These are phyloP conservation scores for Solanum pennellii DNA, from an alignment of 257 asterid genomes.

Conservation along the genomic window DNA sequence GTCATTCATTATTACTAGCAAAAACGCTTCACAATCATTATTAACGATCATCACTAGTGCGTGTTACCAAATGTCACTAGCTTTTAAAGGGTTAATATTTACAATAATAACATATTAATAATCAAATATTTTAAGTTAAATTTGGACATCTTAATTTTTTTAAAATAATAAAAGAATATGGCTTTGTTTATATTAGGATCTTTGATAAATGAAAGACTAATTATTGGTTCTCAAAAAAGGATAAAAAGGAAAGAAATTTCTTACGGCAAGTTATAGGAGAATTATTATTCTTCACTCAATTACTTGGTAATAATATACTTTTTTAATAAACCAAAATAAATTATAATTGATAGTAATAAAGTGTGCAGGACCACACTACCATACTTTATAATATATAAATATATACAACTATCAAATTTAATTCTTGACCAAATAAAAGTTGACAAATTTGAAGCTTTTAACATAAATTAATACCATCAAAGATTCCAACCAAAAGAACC, in stretches of 20 bases:
- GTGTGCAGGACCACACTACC: background rate
- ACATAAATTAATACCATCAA: background rate
- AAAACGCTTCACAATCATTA: background rate
- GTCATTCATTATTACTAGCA: background rate
- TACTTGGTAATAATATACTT: background rate
- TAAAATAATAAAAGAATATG: background rate
- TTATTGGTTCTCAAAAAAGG: background rate
- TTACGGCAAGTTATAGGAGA: background rate
- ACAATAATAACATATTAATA: background rate
- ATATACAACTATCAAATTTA: background rate
- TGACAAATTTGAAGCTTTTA: background rate
- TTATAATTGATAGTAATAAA: background rate
- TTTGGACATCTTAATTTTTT: background rate
- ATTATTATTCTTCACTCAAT: background rate
- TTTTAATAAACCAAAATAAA: background rate
- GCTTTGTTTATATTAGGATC: background rate
- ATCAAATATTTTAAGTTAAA: background rate
- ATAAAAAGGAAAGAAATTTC: background rate
- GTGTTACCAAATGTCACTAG: no score
- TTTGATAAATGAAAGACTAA: background rate
- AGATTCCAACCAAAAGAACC: background rate
- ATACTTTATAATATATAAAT: background rate
- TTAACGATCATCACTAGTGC: background rate
- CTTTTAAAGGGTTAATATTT: background rate
- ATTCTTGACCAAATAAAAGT: background rate